These are phyloP conservation scores for Mucor sp. DNA, from an alignment of 371 early-diverging fungal species.

Conservation along the genomic window DNA sequence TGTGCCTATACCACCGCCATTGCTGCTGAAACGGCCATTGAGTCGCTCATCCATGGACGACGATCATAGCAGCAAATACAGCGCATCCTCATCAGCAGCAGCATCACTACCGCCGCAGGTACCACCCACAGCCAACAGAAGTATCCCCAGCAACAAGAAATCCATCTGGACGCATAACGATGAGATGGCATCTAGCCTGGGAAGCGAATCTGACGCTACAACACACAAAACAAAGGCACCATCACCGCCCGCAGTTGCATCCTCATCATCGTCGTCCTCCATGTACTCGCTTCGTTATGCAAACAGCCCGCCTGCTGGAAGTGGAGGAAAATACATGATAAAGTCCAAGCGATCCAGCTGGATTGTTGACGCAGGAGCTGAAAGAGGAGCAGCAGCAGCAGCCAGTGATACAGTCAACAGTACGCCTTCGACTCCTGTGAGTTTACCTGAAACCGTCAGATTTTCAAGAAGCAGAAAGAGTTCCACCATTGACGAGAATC, in stretches of 20 bases:
- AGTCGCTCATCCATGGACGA: constrained; percentile 11
- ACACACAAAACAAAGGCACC: not conserved
- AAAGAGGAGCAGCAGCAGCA: not conserved
- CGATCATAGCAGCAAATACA: not conserved
- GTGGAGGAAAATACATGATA: constrained; percentile 32
- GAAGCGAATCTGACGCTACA: constrained; percentile 9
- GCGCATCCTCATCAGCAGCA: not conserved
- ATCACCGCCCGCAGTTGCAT: not conserved
- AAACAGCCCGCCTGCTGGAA: constrained; percentile 28
- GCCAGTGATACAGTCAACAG: constrained; percentile 9
- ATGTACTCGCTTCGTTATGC: constrained; percentile 22
- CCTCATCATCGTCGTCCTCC: not conserved
- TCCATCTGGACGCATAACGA: not conserved
- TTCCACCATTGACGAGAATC: constrained; percentile 1
- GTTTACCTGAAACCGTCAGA: constrained; percentile 15
- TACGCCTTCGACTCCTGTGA: constrained; percentile 22
- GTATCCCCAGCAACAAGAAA: constrained; percentile 1
- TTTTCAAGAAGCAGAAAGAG: constrained; percentile 14
- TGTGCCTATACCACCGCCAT: not conserved
- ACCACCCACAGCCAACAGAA: not conserved
- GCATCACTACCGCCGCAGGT: not conserved
- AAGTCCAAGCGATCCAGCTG: constrained; percentile 35
- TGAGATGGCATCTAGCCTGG: constrained; percentile 18
- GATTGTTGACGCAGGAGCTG: constrained; percentile 19
- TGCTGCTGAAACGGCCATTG: not conserved